phyloP scores from a whole-genome alignment of 768 basidiomycete genomes.

The Fomitopsis pulvina region DNA sequence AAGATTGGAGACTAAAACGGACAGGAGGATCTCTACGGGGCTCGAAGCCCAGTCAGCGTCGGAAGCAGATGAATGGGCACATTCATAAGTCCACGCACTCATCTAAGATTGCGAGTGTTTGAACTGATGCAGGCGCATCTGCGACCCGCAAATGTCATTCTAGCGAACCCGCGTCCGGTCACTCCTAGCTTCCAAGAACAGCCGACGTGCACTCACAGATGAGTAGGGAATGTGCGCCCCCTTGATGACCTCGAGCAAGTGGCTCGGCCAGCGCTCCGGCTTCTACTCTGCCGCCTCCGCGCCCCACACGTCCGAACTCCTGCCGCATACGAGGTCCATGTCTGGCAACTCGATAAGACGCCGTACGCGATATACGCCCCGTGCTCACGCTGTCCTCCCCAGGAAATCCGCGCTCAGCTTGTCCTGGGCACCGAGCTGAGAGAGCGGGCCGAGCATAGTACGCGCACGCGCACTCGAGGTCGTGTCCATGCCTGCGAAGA shows the following conservation, averaged over 20 bases:
- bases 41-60: not conserved
- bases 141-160: conserved; percentile 32
- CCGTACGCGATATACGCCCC: conserved; percentile 26
- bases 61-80: not conserved
- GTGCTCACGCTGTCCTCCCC: conserved; percentile 9
- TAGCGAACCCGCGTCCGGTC: too few relatives aligned
- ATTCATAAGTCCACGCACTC: conserved; percentile 10
- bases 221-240: conserved; percentile 24
- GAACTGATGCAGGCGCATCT: conserved; percentile 33
- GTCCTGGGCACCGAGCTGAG: conserved; percentile 29
- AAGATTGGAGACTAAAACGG: conserved; percentile 20
- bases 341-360: conserved; percentile 37
- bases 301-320: conserved; percentile 34
- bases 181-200: not conserved
- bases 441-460: conserved; percentile 14
- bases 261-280: conserved; percentile 35
- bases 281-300: conserved; percentile 34
- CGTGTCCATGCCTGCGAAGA: conserved; percentile 23
- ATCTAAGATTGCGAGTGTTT: conserved; percentile 34
- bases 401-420: conserved; percentile 22
- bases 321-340: conserved; percentile 42
- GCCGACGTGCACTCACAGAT: conserved; percentile 12
- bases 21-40: conserved; percentile 22
- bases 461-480: conserved; percentile 20
- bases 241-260: conserved; percentile 15